Conservation (phyloP, 805 yeast species). For the Osmozyma mogii region DNA sequence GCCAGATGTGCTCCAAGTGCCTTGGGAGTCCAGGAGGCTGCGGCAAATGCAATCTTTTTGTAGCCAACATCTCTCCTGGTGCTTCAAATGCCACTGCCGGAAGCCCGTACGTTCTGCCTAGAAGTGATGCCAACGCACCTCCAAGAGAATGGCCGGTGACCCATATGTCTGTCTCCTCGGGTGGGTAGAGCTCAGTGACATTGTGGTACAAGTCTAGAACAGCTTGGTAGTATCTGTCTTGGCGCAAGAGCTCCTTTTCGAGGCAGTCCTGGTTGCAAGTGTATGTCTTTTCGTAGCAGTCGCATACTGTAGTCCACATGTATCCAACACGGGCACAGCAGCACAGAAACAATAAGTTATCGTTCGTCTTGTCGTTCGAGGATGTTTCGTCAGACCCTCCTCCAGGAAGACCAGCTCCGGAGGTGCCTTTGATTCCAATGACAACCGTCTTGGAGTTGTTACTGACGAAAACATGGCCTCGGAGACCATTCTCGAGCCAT, state of each 20-base stretch:
- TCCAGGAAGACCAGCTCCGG: conserved; percentile 60
- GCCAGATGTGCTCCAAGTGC: conserved; percentile 82
- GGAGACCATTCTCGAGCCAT: conserved; percentile 76
- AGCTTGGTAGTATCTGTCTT: conserved; percentile 79
- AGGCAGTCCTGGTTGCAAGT: conserved; percentile 86
- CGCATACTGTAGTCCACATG: conserved; percentile 92
- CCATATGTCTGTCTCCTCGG: conserved; percentile 62
- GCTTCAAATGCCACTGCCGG: conserved; percentile 91
- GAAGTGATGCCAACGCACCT: conserved; percentile 71
- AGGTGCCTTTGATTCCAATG: conserved; percentile 83
- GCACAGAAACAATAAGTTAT: conserved; percentile 84
- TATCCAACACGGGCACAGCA: conserved; percentile 93
- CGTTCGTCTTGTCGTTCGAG: conserved; percentile 74
- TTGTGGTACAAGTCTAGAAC: conserved; percentile 68
- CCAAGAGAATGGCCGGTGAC: conserved; percentile 93
- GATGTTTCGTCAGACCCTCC: conserved; percentile 60
- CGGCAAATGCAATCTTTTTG: conserved; percentile 80
- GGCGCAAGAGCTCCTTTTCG: conserved; percentile 63
- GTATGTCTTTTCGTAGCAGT: conserved; percentile 76
- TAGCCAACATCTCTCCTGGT: conserved; percentile 84
- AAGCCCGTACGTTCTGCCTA: conserved; percentile 84
- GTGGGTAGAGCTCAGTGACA: conserved; percentile 61
- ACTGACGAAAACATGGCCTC: conserved; percentile 82
- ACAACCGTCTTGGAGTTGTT: conserved; percentile 56
- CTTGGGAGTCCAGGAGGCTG: conserved; percentile 84